phyloP scores from a whole-genome alignment of 2,329 filamentous ascomycete genomes.

The Sporothrix sp. region DNA sequence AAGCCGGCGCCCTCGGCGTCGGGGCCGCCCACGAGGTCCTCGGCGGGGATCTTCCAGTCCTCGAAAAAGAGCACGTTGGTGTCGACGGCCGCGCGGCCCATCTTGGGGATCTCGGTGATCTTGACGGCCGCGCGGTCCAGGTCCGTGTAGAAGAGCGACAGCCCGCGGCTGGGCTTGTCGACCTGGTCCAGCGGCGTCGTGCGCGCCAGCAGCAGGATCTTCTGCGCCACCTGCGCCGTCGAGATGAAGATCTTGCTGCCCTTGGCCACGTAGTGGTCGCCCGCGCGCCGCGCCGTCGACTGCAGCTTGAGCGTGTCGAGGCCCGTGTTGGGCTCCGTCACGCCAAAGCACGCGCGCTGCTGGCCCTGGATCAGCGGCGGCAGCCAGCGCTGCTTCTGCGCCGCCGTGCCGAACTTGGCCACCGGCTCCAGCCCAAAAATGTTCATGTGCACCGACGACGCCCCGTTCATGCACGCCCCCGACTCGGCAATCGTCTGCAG shows the following conservation, averaged over 20 bases:
- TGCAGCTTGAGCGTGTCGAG: conserved; percentile 65
- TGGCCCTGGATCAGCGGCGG: conserved; percentile 62
- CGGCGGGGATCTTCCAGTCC: conserved; percentile 57
- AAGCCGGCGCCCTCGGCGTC: conserved; percentile 60
- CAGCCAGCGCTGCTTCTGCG: conserved; percentile 54
- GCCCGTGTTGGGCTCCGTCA: conserved; percentile 72
- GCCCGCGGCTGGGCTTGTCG: conserved; percentile 45
- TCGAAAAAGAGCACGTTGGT: conserved; percentile 87
- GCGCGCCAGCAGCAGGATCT: conserved; percentile 74
- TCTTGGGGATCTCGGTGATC: conserved; percentile 58
- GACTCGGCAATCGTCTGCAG: conserved; percentile 67
- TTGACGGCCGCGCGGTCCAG: background rate
- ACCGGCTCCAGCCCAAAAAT: conserved; percentile 69
- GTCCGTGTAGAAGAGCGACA: conserved; percentile 45
- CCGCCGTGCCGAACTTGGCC: conserved; percentile 58
- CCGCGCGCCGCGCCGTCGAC: conserved; percentile 47
- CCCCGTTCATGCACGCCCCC: conserved; percentile 67
- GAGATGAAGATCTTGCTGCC: conserved; percentile 90
- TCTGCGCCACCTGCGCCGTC: conserved; percentile 68
- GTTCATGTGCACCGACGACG: conserved; percentile 53
- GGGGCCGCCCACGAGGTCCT: conserved; percentile 52
- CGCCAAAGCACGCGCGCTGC: conserved; percentile 68
- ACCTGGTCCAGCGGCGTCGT: conserved; percentile 76
- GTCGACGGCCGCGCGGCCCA: conserved; percentile 74
- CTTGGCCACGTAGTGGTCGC: conserved; percentile 50